Base-by-base conservation (phyloP, 805 yeast species). In the Starmerella geochares region DNA sequence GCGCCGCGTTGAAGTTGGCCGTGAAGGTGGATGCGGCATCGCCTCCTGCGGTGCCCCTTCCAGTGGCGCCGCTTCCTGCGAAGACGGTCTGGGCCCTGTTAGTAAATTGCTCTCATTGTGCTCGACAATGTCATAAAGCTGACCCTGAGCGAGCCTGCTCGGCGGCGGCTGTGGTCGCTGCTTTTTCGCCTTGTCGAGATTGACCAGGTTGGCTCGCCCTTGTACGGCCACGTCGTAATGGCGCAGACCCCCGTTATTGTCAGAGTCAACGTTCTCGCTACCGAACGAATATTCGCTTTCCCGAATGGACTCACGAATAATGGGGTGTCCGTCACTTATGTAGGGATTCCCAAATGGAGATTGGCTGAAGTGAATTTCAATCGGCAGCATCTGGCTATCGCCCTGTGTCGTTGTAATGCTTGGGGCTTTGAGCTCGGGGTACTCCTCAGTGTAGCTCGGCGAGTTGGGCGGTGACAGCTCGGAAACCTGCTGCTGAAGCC, bases 131-230 rank as follows among this genome's bases (percentile, higher is more conserved):
- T 42, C 46, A 21, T 42, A 42, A 7, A 42, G 28, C 23, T 42
- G 35, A 4, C 46, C 46, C 20, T 31, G 37, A 2, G 46, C 46
- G 8, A 42, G 46, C 37, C 46, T 17, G 28, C 46, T 42, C 13
- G 46, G 35, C n/a, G 37, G 37, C 1, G 35, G 37, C 20, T 21
- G 46, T 20, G 27, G 46, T 8, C 35, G 28, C 13, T 20, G 37
- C 37, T 11, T 10, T 1, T 25, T 20, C 16, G 46, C 25, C n/a
- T 44, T 36, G 48, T 47, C 41, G 24, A 78, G 74, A 47, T 73
- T 73, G n/a, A 85, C 82, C 53, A 85, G 69, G 56, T 75, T 74
- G 1, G 94, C 92, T 60, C 75, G 78, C 2, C 84, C 92, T 52
- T 81, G 75, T 50, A 83, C 81, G 2, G 92, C 94, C 61, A 81